Conservation (phyloP, 306 rosid genomes). For the Quercus gilva region DNA sequence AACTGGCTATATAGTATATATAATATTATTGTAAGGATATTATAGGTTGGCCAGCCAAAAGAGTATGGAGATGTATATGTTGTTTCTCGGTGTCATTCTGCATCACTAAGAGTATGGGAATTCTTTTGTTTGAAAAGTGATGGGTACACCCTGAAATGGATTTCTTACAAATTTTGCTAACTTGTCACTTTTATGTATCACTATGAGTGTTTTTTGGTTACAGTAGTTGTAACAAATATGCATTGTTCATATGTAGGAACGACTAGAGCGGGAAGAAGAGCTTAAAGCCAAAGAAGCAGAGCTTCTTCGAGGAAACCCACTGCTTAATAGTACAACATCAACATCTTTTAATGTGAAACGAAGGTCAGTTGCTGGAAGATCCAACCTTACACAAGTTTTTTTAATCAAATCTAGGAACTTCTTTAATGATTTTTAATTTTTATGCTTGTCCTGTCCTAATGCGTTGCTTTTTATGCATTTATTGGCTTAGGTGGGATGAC, state of each 20-base stretch:
- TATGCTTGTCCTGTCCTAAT: background rate
- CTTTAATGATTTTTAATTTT: background rate
- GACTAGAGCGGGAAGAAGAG: conserved; percentile 70
- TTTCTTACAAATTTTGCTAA: background rate
- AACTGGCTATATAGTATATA: background rate
- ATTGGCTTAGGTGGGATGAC: conserved; percentile 70
- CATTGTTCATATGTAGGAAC: conserved; percentile 51
- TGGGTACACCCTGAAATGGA: background rate
- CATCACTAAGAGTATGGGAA: background rate
- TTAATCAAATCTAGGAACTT: background rate
- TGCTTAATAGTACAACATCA: conserved; percentile 66
- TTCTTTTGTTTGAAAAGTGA: background rate
- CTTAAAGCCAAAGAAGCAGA: conserved; percentile 88
- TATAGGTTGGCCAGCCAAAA: too few relatives aligned
- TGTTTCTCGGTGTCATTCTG: background rate
- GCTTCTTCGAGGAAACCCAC: conserved; percentile 79
- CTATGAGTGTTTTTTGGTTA: background rate
- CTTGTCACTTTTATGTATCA: background rate
- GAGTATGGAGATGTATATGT: background rate
- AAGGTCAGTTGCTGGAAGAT: conserved; percentile 41
- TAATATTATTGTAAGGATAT: background rate
- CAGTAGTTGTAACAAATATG: background rate
- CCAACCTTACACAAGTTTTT: background rate
- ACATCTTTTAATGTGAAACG: conserved; percentile 76
- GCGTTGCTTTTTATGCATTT: background rate